A percentile compares a stretch with the other conserved stretches of the same genome.
phyloP scores from a whole-genome alignment of 1,139 yeast genomes.

The Pichia cactophila region DNA sequence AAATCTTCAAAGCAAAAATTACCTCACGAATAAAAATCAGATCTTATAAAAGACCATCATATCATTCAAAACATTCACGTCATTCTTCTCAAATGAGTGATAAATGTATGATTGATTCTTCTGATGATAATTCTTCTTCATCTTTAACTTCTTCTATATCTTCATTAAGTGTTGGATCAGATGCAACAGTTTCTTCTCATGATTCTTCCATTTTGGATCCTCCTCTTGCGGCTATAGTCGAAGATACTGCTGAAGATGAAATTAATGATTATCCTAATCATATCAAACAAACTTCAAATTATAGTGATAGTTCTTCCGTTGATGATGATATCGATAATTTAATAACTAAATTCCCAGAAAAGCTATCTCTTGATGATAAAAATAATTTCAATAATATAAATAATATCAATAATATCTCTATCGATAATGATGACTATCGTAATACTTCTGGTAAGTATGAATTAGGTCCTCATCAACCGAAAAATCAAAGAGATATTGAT shows the following conservation, averaged over 20 bases:
- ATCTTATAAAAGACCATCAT: neutral
- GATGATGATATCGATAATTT: neutral
- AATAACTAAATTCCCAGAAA: neutral
- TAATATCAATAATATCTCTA: too few species aligned
- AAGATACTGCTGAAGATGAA: neutral
- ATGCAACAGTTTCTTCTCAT: neutral
- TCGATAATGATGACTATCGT: neutral
- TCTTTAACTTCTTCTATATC: neutral
- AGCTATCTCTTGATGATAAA: neutral
- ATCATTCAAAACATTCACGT: neutral
- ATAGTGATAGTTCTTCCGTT: neutral
- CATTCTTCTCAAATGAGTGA: neutral
- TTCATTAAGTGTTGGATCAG: neutral
- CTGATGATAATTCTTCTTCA: neutral
- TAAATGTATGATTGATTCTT: neutral
- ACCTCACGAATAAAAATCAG: too few species aligned
- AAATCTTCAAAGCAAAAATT: neutral
- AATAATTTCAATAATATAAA: too few species aligned
- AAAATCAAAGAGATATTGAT: constrained; percentile 37
- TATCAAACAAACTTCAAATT: neutral
- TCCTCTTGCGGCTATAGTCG: neutral
- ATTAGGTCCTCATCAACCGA: constrained; percentile 27
- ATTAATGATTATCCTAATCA: neutral
- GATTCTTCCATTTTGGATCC: neutral
- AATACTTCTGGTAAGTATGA: neutral